Conservation (phyloP, 768 basidiomycete species). For the Lentinula detonsa region DNA sequence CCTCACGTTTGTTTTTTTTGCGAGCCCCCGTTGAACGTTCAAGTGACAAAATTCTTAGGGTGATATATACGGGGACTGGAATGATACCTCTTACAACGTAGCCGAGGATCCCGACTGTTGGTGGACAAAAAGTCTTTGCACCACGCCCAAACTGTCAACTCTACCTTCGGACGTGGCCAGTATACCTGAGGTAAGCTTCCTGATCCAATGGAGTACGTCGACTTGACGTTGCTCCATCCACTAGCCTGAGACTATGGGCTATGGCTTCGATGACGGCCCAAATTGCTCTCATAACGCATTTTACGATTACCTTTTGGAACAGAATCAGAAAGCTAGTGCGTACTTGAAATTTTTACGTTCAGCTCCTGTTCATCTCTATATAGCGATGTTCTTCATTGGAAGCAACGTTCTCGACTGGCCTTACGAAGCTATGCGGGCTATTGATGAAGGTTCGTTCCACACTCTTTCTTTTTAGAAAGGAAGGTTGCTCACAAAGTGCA, state of each 20-base stretch:
- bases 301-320: constrained; percentile 43
- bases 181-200: constrained; percentile 38
- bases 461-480: background rate
- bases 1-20: constrained; percentile 27
- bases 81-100: constrained; percentile 14
- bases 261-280: constrained; percentile 61
- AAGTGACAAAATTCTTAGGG: constrained; percentile 1
- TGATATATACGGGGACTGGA: constrained; percentile 15
- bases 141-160: constrained; percentile 37
- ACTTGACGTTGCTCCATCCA: background rate
- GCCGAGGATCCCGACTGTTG: constrained; percentile 43
- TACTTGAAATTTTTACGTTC: constrained; percentile 7
- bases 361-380: too few relatives aligned
- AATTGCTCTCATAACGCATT: constrained; percentile 62
- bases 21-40: background rate
- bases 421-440: constrained; percentile 44
- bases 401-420: constrained; percentile 55
- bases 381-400: constrained; percentile 61
- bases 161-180: constrained; percentile 36
- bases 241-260: constrained; percentile 51
- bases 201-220: background rate
- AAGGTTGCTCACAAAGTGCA: background rate
- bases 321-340: constrained; percentile 59
- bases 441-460: constrained; percentile 33
- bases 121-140: constrained; percentile 33